phyloP scores from a whole-genome alignment of 306 rosid genomes.

The Cercis canadensis region DNA sequence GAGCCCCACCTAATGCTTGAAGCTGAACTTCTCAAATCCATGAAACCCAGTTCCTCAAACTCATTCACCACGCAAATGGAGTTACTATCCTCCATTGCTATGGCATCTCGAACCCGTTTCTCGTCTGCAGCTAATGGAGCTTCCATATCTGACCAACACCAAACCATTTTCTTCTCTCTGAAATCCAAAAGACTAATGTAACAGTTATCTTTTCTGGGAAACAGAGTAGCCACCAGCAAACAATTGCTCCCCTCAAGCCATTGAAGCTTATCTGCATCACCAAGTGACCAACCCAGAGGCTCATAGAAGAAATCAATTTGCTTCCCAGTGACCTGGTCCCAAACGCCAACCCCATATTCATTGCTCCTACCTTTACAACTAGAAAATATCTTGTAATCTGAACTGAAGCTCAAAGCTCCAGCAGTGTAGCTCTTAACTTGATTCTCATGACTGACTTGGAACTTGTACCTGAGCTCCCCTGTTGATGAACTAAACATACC shows the following conservation, averaged over 20 bases:
- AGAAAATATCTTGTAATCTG: constrained; percentile 75
- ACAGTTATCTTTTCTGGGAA: constrained; percentile 91
- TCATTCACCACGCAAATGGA: constrained; percentile 94
- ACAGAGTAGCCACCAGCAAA: constrained; percentile 83
- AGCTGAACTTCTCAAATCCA: constrained; percentile 74
- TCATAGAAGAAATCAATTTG: constrained; percentile 90
- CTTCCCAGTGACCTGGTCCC: constrained; percentile 90
- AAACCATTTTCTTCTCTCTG: constrained; percentile 83
- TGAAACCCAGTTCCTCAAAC: constrained; percentile 88
- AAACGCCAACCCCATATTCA: constrained; percentile 92
- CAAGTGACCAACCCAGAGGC: constrained; percentile 86
- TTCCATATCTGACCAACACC: constrained; percentile 90
- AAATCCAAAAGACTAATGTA: constrained; percentile 89
- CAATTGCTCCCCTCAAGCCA: constrained; percentile 78
- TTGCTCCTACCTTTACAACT: constrained; percentile 92
- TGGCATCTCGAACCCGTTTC: constrained; percentile 85
- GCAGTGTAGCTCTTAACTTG: constrained; percentile 88
- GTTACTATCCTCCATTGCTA: constrained; percentile 83
- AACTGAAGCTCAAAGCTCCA: constrained; percentile 86
- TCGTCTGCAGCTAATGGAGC: constrained; percentile 68
- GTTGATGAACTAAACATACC: constrained; percentile 73
- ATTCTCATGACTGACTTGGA: constrained; percentile 81
- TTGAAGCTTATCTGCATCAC: constrained; percentile 93
- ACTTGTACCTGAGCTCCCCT: constrained; percentile 80
- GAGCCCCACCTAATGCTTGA: constrained; percentile 89